phyloP scores from a whole-genome alignment of 768 basidiomycete genomes.

The Coprinopsis sp. region DNA sequence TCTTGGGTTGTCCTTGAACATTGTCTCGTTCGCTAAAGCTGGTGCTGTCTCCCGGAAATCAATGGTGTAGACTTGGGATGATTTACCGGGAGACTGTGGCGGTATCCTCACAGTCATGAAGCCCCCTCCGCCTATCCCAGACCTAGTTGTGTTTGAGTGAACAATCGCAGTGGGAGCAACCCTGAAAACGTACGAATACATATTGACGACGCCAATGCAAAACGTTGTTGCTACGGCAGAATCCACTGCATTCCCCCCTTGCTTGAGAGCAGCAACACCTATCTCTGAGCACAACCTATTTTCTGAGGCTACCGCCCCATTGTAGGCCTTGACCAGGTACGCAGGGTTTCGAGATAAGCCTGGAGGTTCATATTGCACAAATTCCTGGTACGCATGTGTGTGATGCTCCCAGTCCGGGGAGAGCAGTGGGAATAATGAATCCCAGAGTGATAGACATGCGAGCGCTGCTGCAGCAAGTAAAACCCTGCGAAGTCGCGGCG shows the following conservation, averaged over 20 bases:
- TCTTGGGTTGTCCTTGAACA: slow-evolving; percentile 60
- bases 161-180: slow-evolving; percentile 3
- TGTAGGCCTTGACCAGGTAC: slow-evolving; percentile 48
- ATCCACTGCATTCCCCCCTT: slow-evolving; percentile 90
- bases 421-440: too few relatives aligned
- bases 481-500: too few relatives aligned
- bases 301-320: slow-evolving; percentile 89
- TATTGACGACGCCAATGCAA: slow-evolving; percentile 80
- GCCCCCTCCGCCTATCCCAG: slow-evolving; percentile 85
- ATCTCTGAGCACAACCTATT: slow-evolving; percentile 82
- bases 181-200: slow-evolving; percentile 68
- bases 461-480: too few relatives aligned
- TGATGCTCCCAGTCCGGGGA: too few relatives aligned
- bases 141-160: slow-evolving; percentile 34
- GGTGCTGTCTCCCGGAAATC: slow-evolving; percentile 92
- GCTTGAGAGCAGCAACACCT: slow-evolving; percentile 69
- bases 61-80: slow-evolving; percentile 64
- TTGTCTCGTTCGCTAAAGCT: slow-evolving; percentile 61
- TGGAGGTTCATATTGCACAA: neutral
- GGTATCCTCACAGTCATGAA: slow-evolving; percentile 83
- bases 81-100: slow-evolving; percentile 32
- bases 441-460: too few relatives aligned
- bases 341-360: slow-evolving; percentile 33
- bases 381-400: too few relatives aligned
- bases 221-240: slow-evolving; percentile 76